Conservation (phyloP, 805 yeast genomes). For the Spencermartinsiella europaea region DNA sequence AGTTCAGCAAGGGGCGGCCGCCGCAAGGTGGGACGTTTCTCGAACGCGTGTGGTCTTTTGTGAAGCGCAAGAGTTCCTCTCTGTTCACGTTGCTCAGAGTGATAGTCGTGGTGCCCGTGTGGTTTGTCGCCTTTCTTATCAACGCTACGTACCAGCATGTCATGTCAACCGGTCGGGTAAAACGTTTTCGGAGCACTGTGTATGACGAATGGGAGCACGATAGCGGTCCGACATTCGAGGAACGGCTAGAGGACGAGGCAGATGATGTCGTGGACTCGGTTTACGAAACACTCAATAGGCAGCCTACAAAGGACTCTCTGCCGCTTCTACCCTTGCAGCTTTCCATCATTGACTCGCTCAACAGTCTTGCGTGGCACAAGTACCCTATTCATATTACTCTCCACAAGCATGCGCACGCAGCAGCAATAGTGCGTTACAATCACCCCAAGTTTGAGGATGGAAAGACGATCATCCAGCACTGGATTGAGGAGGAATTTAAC, state of each 20-base stretch:
- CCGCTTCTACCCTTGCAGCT: conserved; percentile 34
- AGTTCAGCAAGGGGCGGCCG: not conserved
- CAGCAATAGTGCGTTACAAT: conserved; percentile 65
- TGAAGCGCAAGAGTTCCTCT: conserved; percentile 36
- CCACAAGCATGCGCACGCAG: conserved; percentile 72
- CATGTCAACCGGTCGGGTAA: conserved; percentile 37
- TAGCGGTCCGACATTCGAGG: conserved; percentile 26
- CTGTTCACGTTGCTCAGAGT: conserved; percentile 41
- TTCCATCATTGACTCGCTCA: conserved; percentile 51
- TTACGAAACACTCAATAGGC: conserved; percentile 16
- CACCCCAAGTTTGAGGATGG: conserved; percentile 63
- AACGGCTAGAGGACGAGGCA: conserved; percentile 51
- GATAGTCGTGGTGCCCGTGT: conserved; percentile 54
- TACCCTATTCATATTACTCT: conserved; percentile 63
- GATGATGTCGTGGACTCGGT: conserved; percentile 53
- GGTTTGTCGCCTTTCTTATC: conserved; percentile 54
- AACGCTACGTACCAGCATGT: conserved; percentile 39
- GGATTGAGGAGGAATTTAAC: conserved; percentile 43
- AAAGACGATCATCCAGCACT: conserved; percentile 58
- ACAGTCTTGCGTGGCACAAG: conserved; percentile 60
- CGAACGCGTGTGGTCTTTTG: not conserved
- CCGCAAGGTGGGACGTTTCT: not conserved
- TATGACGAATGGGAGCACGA: conserved; percentile 5
- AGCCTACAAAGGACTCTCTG: conserved; percentile 5
- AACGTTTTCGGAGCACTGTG: conserved; percentile 8